phyloP scores from a whole-genome alignment of 2,329 filamentous ascomycete species.

The Graphium sp. region DNA sequence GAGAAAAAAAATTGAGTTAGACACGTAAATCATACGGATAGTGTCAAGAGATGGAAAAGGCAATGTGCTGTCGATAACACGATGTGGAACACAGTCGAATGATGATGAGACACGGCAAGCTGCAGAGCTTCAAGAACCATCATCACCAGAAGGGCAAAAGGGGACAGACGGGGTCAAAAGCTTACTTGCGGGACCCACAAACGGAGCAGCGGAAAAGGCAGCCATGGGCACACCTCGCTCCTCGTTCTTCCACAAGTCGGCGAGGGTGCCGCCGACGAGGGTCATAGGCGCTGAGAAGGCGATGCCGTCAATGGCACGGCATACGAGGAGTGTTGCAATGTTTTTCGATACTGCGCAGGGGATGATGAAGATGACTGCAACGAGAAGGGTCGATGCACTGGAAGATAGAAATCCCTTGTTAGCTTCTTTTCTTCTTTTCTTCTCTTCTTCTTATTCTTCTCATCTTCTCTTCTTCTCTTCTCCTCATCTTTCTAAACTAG shows the following conservation, averaged over 20 bases:
- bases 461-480: not conserved
- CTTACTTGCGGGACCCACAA: constrained; percentile 57
- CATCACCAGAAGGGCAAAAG: not conserved
- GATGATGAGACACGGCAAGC: not conserved
- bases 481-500: not conserved
- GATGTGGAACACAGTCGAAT: not conserved
- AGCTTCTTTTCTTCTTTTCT: not conserved
- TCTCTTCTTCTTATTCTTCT: not conserved
- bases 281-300: constrained; percentile 80
- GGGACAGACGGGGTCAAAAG: not conserved
- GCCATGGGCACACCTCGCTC: constrained; percentile 80
- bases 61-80: not conserved
- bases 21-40: not conserved
- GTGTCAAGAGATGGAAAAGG: not conserved
- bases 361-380: constrained; percentile 66
- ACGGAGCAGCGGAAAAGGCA: constrained; percentile 67
- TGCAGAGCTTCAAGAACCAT: not conserved
- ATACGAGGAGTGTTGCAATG: constrained; percentile 59
- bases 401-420: not conserved
- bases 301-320: constrained; percentile 64
- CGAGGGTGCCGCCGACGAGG: constrained; percentile 64
- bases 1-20: constrained; percentile 1
- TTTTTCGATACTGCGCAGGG: constrained; percentile 65
- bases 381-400: constrained; percentile 40
- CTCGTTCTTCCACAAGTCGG: constrained; percentile 72